phyloP scores from a whole-genome alignment of 768 basidiomycete species.

The Phaeotremella fagi region DNA sequence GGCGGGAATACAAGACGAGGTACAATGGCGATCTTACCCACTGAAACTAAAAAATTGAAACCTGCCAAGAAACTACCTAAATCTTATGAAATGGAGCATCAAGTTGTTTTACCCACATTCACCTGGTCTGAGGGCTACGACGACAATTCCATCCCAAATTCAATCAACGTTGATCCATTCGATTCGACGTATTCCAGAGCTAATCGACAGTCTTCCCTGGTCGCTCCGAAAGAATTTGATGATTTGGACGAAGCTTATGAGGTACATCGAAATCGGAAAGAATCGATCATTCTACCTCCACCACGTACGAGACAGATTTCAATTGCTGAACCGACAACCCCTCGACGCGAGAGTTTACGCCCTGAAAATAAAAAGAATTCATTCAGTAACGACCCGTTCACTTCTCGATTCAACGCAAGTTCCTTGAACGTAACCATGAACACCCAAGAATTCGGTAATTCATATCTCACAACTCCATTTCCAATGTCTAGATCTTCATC shows the following conservation, averaged over 20 bases:
- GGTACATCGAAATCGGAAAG: constrained; percentile 8
- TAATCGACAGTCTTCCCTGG: too few species aligned
- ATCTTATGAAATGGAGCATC: constrained; percentile 4
- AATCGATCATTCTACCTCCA: too few species aligned
- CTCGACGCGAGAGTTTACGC: not conserved
- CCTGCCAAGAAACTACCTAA: not conserved
- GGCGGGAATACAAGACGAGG: constrained; percentile 18
- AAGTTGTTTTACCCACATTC: constrained; percentile 14
- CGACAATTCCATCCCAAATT: too few species aligned
- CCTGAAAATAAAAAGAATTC: not conserved
- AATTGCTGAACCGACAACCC: constrained; percentile 7
- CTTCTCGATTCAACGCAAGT: not conserved
- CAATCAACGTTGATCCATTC: too few species aligned
- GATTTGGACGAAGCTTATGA: too few species aligned
- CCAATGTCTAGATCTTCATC: constrained; percentile 2
- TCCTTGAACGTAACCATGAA: not conserved
- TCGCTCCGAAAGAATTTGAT: too few species aligned
- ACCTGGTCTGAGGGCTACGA: constrained; percentile 29
- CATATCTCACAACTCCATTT: constrained; percentile 1
- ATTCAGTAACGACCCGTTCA: not conserved
- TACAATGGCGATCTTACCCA: not conserved
- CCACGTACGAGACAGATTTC: constrained; percentile 3
- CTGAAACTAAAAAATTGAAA: not conserved
- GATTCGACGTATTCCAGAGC: too few species aligned
- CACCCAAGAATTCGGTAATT: not conserved